Conservation (phyloP, 345 rosid species). For the Noccaea caerulescens region DNA sequence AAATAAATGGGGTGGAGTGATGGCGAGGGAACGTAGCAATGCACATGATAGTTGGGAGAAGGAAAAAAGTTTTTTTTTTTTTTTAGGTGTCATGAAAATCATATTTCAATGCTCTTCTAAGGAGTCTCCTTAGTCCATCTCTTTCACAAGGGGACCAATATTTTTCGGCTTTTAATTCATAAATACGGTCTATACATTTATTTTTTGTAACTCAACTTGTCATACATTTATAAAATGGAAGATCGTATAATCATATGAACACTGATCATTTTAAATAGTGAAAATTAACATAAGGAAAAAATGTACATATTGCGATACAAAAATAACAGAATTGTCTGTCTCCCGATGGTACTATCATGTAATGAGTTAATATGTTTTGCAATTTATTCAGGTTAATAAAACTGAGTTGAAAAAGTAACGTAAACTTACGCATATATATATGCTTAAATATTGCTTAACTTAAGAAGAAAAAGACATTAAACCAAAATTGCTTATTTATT, state of each 20-base stretch:
- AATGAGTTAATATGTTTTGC: neutral
- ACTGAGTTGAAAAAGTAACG: neutral
- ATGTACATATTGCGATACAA: neutral
- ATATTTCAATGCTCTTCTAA: conserved; percentile 36
- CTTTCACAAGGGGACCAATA: conserved; percentile 41
- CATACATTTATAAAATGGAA: conserved; percentile 39
- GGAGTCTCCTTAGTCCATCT: conserved; percentile 31
- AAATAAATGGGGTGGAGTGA: conserved; percentile 45
- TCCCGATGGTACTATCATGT: neutral
- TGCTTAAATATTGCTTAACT: conserved; percentile 19
- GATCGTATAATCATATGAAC: neutral
- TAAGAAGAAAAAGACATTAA: conserved; percentile 38
- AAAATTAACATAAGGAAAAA: conserved; percentile 6
- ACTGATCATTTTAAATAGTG: neutral
- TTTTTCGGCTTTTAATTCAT: conserved; percentile 35
- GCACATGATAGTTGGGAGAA: conserved; percentile 43
- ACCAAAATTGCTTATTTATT: conserved; percentile 31
- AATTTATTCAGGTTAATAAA: neutral
- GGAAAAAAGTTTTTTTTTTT: neutral
- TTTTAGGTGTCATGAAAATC: conserved; percentile 36
- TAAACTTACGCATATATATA: neutral
- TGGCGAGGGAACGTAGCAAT: conserved; percentile 44
- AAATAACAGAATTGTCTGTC: neutral
- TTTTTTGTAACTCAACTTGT: conserved; percentile 30
- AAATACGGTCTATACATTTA: conserved; percentile 34